These are phyloP conservation scores for Trametes hirsuta DNA, from an alignment of 1,284 basidiomycete species.

Conservation along the genomic window DNA sequence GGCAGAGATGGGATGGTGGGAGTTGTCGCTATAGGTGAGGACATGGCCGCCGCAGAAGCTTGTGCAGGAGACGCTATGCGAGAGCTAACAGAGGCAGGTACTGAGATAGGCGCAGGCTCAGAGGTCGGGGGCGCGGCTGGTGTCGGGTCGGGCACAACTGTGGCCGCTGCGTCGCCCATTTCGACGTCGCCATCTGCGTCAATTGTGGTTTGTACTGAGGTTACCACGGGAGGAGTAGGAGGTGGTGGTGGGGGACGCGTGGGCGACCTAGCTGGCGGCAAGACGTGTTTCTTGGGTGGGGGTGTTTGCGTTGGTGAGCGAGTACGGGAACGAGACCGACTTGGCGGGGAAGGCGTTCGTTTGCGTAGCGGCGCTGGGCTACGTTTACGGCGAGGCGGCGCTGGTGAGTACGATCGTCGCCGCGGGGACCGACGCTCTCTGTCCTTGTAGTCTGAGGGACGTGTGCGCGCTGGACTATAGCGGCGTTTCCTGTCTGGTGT, in stretches of 20 bases:
- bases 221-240: constrained; percentile 8
- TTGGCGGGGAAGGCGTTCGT: constrained; percentile 18
- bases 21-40: not conserved
- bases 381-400: constrained; percentile 8
- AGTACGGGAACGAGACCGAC: constrained; percentile 24
- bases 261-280: constrained; percentile 16
- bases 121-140: not conserved
- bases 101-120: not conserved
- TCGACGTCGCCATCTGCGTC: constrained; percentile 27
- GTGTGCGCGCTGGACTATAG: constrained; percentile 13
- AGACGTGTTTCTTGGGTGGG: constrained; percentile 20
- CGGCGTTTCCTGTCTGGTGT: constrained; percentile 19
- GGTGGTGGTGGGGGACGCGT: constrained; percentile 15
- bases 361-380: constrained; percentile 8
- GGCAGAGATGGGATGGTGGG: constrained; percentile 9
- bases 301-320: constrained; percentile 20
- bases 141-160: not conserved
- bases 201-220: not conserved
- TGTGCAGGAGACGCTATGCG: constrained; percentile 4
- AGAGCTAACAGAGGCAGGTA: constrained; percentile 6
- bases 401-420: constrained; percentile 16
- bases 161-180: constrained; percentile 16
- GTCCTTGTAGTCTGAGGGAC: constrained; percentile 10
- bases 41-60: not conserved
- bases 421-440: constrained; percentile 20